Evolutionary conservation across 345 rosid species (phyloP).

Genomic region (Hypericum perforatum): DNA sequence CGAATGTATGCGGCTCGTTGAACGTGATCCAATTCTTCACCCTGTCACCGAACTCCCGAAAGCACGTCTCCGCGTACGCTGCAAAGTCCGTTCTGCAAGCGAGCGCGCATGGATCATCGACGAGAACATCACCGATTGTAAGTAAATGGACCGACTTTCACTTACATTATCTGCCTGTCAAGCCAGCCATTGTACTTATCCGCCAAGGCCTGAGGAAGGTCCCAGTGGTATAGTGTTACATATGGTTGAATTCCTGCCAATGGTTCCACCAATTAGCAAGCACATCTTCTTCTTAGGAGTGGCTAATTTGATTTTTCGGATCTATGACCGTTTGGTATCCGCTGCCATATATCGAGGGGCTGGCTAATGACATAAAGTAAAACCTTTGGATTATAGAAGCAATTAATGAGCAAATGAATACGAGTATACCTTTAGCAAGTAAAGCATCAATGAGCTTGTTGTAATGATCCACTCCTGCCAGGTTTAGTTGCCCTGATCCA

Average conservation of each 20-base stretch:
- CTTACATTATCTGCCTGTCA: not conserved
- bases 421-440: not conserved
- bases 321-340: too few species aligned
- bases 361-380: too few species aligned
- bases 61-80: conserved; percentile 8
- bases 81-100: conserved; percentile 2
- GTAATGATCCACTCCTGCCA: conserved; percentile 9
- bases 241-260: conserved; percentile 7
- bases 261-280: too few species aligned
- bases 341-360: not conserved
- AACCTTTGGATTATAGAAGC: too few species aligned
- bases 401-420: too few species aligned
- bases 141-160: not conserved
- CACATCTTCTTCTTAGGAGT: too few species aligned
- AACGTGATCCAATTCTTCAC: not conserved
- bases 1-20: not conserved
- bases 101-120: too few species aligned
- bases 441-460: not conserved
- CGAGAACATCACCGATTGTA: not conserved
- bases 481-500: conserved; percentile 1
- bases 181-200: conserved; percentile 9
- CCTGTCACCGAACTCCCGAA: conserved; percentile 1
- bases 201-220: conserved; percentile 5
- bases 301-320: too few species aligned
- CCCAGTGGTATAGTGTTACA: conserved; percentile 11